Percentiles rank a stretch among this genome's conserved stretches.
Evolutionary conservation across 2,329 filamentous ascomycete species (phyloP).

Genomic region (Phyllachora maydis): DNA sequence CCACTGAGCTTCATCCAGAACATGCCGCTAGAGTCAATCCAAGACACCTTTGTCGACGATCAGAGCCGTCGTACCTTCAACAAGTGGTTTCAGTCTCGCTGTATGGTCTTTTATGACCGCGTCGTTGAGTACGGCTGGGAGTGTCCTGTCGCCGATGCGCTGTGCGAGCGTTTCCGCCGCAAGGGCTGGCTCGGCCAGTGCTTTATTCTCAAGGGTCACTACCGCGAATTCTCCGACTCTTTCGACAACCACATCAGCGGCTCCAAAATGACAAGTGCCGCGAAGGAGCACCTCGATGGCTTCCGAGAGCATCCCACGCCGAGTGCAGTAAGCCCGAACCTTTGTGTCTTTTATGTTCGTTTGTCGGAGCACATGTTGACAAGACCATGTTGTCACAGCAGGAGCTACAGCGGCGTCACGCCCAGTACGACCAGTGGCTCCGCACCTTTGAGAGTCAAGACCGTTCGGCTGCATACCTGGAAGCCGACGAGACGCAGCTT

Average conservation of each 20-base stretch:
- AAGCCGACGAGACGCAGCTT: slow-evolving; percentile 16
- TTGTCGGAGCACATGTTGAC: slow-evolving; percentile 3
- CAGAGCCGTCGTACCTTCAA: slow-evolving; percentile 23
- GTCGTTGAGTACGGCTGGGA: slow-evolving; percentile 27
- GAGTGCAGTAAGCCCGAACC: slow-evolving; percentile 10
- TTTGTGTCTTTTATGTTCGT: not conserved
- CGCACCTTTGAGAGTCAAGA: slow-evolving; percentile 20
- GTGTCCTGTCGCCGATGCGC: slow-evolving; percentile 22
- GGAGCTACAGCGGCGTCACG: slow-evolving; percentile 11
- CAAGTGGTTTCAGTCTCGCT: slow-evolving; percentile 22
- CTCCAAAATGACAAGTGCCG: slow-evolving; percentile 17
- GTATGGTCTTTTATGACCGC: slow-evolving; percentile 30
- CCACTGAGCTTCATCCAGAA: slow-evolving; percentile 25
- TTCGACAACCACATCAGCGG: slow-evolving; percentile 28
- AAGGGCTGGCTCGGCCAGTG: slow-evolving; percentile 27
- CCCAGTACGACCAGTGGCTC: slow-evolving; percentile 23
- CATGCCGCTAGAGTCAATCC: slow-evolving; percentile 27
- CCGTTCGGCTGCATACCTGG: slow-evolving; percentile 11
- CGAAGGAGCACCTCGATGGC: slow-evolving; percentile 17
- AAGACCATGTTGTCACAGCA: slow-evolving; percentile 4
- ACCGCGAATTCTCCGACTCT: slow-evolving; percentile 29
- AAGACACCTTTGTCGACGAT: slow-evolving; percentile 25
- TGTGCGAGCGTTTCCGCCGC: slow-evolving; percentile 21
- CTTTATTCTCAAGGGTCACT: slow-evolving; percentile 34
- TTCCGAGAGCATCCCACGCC: slow-evolving; percentile 13